Conservation (phyloP, 306 rosid species). For the Glycine tomentella region DNA sequence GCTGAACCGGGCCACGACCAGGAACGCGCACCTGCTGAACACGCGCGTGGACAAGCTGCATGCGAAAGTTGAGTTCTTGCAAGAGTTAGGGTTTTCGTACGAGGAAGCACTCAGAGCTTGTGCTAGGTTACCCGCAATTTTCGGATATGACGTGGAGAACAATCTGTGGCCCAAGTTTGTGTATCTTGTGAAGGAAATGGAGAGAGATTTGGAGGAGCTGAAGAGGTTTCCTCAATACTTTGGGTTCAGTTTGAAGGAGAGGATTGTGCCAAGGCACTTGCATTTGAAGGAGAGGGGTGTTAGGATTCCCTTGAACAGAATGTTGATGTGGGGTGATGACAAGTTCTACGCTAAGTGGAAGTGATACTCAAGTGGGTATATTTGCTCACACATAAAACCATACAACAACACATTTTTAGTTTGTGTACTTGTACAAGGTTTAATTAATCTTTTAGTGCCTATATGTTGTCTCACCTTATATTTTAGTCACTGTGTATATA, state of each 20-base stretch:
- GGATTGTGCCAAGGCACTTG: constrained; percentile 74
- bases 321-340: constrained; percentile 73
- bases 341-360: constrained; percentile 72
- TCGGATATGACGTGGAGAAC: constrained; percentile 68
- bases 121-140: constrained; percentile 70
- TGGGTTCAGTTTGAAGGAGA: constrained; percentile 74
- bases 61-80: constrained; percentile 56
- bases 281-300: constrained; percentile 72
- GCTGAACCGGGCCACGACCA: constrained; percentile 55
- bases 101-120: constrained; percentile 62
- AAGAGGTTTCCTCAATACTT: constrained; percentile 78
- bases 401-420: no score
- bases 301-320: constrained; percentile 65
- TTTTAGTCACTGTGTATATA: no score
- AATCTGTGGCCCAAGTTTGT: constrained; percentile 69
- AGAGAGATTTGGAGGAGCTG: constrained; percentile 71
- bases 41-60: constrained; percentile 71
- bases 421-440: no score
- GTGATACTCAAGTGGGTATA: no score
- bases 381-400: no score
- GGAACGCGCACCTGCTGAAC: constrained; percentile 75
- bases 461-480: no score
- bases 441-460: no score
- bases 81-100: constrained; percentile 59
- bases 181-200: constrained; percentile 74